phyloP scores from a whole-genome alignment of 2,329 filamentous ascomycete species.

The Apiospora marii region DNA sequence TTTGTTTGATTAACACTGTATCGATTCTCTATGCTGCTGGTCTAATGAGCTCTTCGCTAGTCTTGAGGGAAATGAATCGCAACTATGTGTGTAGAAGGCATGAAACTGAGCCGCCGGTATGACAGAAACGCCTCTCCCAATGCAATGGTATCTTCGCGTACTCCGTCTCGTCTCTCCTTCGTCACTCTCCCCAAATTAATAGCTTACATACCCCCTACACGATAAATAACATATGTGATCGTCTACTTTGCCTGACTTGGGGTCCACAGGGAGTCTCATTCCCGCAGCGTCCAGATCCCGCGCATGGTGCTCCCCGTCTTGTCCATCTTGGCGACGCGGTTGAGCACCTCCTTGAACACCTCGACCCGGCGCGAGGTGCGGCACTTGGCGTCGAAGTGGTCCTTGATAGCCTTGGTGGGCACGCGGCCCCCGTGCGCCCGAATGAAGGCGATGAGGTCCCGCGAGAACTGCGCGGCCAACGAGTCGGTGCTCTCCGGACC shows the following conservation, averaged over 20 bases:
- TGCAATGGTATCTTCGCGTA: constrained; percentile 16
- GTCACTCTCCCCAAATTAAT: neutral
- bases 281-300: constrained; percentile 54
- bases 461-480: constrained; percentile 7
- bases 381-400: constrained; percentile 88
- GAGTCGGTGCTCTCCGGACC: neutral
- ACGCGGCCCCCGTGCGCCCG: constrained; percentile 78
- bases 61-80: neutral
- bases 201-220: neutral
- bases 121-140: constrained; percentile 8
- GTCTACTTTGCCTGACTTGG: no score
- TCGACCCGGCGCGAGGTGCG: constrained; percentile 71
- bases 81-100: neutral
- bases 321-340: constrained; percentile 77
- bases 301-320: constrained; percentile 61
- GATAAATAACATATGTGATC: neutral
- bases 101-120: neutral
- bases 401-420: constrained; percentile 84
- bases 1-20: neutral
- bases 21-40: no score
- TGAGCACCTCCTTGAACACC: constrained; percentile 84
- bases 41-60: neutral
- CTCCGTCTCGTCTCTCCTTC: neutral
- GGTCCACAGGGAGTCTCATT: no score
- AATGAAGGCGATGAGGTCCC: constrained; percentile 68